A percentile compares a stretch with the other conserved stretches of the same genome.
Conservation (phyloP, 2,329 filamentous ascomycete genomes). For the Elsinoe australis region DNA sequence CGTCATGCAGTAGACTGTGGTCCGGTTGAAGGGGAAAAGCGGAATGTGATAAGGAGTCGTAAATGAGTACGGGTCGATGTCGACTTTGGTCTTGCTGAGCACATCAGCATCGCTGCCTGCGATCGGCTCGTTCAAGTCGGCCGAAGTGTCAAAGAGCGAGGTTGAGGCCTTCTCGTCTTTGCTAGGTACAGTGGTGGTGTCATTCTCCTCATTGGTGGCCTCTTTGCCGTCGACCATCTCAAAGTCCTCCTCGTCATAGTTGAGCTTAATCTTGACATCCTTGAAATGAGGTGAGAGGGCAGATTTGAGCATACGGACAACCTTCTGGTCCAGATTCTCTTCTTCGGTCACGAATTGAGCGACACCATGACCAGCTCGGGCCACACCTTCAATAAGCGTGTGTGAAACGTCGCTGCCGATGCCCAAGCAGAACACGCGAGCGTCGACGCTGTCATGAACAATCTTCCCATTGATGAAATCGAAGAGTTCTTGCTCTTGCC, state of each 20-base stretch:
- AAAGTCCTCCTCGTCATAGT: conserved; percentile 53
- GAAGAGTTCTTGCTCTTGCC: conserved; percentile 44
- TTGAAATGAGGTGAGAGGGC: conserved; percentile 58
- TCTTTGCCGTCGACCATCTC: conserved; percentile 52
- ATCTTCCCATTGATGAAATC: conserved; percentile 41
- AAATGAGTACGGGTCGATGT: conserved; percentile 53
- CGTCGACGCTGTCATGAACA: conserved; percentile 34
- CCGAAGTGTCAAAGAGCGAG: conserved; percentile 52
- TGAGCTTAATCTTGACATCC: conserved; percentile 57
- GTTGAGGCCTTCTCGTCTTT: conserved; percentile 35
- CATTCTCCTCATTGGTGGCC: not conserved
- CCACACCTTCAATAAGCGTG: conserved; percentile 52
- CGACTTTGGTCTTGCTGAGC: conserved; percentile 47
- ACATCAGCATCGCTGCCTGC: conserved; percentile 34
- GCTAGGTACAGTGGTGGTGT: not conserved
- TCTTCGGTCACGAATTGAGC: conserved; percentile 53
- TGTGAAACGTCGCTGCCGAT: conserved; percentile 50
- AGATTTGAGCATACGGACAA: conserved; percentile 67
- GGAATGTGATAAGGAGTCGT: conserved; percentile 56
- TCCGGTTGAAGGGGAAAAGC: conserved; percentile 60
- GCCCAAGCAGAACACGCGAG: conserved; percentile 52
- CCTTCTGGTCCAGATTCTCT: conserved; percentile 61
- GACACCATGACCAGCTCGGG: conserved; percentile 51
- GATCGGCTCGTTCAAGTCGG: conserved; percentile 37
- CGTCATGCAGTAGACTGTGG: conserved; percentile 58